A percentile compares a stretch with the other conserved stretches of the same genome.
These are phyloP conservation scores for Sanghuangporus weigelae DNA, from an alignment of 1,284 basidiomycete species.

Conservation along the genomic window DNA sequence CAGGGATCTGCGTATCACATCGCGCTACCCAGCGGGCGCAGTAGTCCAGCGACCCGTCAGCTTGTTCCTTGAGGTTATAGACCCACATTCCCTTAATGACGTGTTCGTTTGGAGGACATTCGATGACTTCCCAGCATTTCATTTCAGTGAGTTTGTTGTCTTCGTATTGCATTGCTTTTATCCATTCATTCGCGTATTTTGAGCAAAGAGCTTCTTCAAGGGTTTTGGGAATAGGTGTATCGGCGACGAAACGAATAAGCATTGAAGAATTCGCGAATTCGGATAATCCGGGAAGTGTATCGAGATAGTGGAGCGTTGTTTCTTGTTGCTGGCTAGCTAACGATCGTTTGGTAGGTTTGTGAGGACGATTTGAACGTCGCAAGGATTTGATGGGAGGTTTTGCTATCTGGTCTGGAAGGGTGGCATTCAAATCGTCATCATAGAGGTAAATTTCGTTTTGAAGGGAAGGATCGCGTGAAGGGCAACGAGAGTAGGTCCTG, in stretches of 20 bases:
- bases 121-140: neutral
- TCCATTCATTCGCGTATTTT: neutral
- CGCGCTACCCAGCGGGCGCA: slow-evolving; percentile 22
- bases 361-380: no score
- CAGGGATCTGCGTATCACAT: slow-evolving; percentile 24
- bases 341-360: no score
- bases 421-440: no score
- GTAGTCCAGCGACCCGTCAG: slow-evolving; percentile 19
- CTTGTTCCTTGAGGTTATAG: slow-evolving; percentile 21
- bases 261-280: neutral
- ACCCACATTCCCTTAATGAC: slow-evolving; percentile 20
- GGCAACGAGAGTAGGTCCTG: neutral
- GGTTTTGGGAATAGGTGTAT: neutral
- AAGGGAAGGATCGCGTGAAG: neutral
- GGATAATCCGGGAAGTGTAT: neutral
- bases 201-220: neutral
- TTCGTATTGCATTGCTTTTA: neutral
- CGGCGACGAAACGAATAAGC: no score
- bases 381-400: no score
- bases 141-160: neutral
- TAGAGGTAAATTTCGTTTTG: no score
- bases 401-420: no score
- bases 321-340: neutral
- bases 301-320: neutral
- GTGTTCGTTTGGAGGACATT: neutral